Evolutionary conservation across 2,329 filamentous ascomycete species (phyloP).

Genomic region (Ophiostoma piceae): DNA sequence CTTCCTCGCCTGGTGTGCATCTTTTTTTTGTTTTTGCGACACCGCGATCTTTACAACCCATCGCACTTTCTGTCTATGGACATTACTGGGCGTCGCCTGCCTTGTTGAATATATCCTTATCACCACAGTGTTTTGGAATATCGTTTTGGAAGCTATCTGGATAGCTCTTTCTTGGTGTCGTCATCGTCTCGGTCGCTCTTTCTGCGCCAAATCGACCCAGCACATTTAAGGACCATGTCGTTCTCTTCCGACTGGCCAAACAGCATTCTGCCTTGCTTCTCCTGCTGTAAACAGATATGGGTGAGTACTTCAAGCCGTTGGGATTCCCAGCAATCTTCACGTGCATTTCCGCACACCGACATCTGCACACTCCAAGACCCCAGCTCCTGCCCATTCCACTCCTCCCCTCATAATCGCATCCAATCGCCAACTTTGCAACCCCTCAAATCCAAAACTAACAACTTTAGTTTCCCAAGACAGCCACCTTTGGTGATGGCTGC

Average conservation of each 20-base stretch:
- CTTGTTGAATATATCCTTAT: neutral
- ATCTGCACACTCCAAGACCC: neutral
- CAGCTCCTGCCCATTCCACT: neutral
- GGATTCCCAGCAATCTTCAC: neutral
- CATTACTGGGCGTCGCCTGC: neutral
- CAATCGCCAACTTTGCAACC: neutral
- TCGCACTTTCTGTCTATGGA: constrained; percentile 1
- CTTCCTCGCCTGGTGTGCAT: neutral
- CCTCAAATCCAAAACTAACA: neutral
- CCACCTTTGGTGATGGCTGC: constrained; percentile 33
- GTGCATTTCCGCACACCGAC: neutral
- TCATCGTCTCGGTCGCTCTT: constrained; percentile 9
- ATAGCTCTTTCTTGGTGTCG: neutral
- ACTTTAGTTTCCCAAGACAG: constrained; percentile 31
- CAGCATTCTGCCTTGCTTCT: constrained; percentile 33
- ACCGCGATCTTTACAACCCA: neutral
- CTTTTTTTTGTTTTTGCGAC: neutral
- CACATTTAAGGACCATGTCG: constrained; percentile 15
- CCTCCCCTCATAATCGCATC: neutral
- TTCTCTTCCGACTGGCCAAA: constrained; percentile 22
- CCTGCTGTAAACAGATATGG: constrained; percentile 34
- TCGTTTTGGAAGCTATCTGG: constrained; percentile 1
- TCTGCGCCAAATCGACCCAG: neutral
- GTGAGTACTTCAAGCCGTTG: constrained; percentile 28
- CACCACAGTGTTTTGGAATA: neutral